Evolutionary conservation across 2,329 filamentous ascomycete species (phyloP), one percentile per base, ranked within the genome.

Genomic region (Fusarium bactridioides): DNA sequence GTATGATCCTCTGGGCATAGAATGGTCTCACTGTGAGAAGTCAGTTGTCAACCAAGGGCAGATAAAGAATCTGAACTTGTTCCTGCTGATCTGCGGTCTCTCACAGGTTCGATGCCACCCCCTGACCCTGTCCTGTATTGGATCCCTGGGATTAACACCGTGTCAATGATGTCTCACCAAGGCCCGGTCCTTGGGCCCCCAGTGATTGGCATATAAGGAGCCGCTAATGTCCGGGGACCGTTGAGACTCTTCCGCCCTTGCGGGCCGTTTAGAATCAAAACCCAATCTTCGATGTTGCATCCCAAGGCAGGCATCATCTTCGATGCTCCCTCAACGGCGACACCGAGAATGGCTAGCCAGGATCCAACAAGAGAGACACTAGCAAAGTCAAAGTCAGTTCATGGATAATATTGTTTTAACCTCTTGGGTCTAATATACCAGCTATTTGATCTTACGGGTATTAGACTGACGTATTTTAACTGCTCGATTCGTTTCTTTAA

Each of bases 211-310:
- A 58, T 50, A 48, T 29, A 25, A 25, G n/a, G 23, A 25, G 10
- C 25, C 37, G 4, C 23, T 67, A 47, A 53, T 19, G 55, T 13
- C 37, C 63, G 40, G 27, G 64, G 37, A 35, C 37, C 33, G 27
- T 54, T 29, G 23, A 40, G n/a, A 25, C 10, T 38, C 7, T 43
- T 56, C 59, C 40, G 21, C 18, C 21, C 15, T 53, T 33, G 64
- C 65, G 50, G 64, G 27, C 57, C 40, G 37, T 44, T 33, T 51
- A 19, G 10, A n/a, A 19, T 21, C 11, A 67, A 48, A 58, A 29
- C 50, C 35, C 51, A 69, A 53, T 69, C 53, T 64, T 64, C 27
- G 25, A 40, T 27, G 35, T 50, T 25, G 65, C 38, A 59, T 64
- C 31, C 23, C 13, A 7, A 35, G 15, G 21, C 63, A 45, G 33